Percentiles rank a stretch among this genome's conserved stretches.
These are phyloP conservation scores for Hyaloscypha bicolor DNA, from an alignment of 495 filamentous ascomycete species.

Conservation along the genomic window DNA sequence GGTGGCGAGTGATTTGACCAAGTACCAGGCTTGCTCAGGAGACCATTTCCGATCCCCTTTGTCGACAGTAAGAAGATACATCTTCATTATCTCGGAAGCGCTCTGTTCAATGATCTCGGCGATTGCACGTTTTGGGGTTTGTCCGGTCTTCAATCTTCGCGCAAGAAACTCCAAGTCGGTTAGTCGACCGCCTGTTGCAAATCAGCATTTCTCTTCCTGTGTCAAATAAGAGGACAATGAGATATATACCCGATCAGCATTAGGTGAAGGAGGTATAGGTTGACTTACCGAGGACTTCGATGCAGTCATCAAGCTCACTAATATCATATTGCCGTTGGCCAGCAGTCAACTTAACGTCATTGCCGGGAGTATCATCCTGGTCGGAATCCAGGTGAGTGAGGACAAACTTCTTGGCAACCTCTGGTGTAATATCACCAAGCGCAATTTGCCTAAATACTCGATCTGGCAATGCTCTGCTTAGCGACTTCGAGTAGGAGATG, in stretches of 20 bases:
- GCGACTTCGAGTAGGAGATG: slow-evolving; percentile 82
- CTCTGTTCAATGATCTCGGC: slow-evolving; percentile 85
- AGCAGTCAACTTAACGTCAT: slow-evolving; percentile 31
- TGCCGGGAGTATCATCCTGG: slow-evolving; percentile 40
- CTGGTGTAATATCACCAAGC: slow-evolving; percentile 81
- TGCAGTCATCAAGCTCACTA: slow-evolving; percentile 76
- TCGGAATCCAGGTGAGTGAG: slow-evolving; percentile 72
- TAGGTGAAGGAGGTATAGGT: neutral
- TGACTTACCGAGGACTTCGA: slow-evolving; percentile 56
- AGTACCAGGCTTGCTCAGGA: slow-evolving; percentile 83
- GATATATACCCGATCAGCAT: neutral
- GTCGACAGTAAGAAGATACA: slow-evolving; percentile 69
- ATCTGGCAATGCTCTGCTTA: slow-evolving; percentile 86
- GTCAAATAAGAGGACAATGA: neutral
- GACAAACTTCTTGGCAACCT: slow-evolving; percentile 88
- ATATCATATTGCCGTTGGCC: slow-evolving; percentile 46
- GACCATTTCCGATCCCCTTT: slow-evolving; percentile 66
- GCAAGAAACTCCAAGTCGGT: slow-evolving; percentile 94
- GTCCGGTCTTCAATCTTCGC: slow-evolving; percentile 85
- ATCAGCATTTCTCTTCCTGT: neutral
- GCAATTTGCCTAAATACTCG: slow-evolving; percentile 85
- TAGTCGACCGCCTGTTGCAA: slow-evolving; percentile 69
- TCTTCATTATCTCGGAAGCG: slow-evolving; percentile 87
- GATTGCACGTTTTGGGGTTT: slow-evolving; percentile 82
- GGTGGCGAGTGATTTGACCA: slow-evolving; percentile 72